Percentiles rank a stretch among this genome's conserved stretches.
phyloP scores from a whole-genome alignment of 176 grass and related monocot species.

The Bothriochloa decipiens region DNA sequence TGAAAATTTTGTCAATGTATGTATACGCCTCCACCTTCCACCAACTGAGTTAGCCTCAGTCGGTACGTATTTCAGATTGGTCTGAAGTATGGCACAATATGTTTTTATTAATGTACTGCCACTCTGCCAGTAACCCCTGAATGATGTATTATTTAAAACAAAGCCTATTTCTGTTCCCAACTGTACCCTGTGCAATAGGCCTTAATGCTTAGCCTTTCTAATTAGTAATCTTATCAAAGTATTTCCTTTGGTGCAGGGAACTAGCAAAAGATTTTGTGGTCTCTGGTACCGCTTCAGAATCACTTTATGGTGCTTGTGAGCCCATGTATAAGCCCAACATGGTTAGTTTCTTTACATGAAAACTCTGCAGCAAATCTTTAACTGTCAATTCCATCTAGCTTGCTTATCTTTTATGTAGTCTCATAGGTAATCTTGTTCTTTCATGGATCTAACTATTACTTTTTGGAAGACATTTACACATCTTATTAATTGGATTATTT shows the following conservation, averaged over 20 bases:
- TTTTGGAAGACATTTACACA: not conserved
- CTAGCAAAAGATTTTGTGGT: slow-evolving; percentile 98
- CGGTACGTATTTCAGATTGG: not conserved
- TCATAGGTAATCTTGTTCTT: not conserved
- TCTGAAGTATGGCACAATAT: not conserved
- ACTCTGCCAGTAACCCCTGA: no score
- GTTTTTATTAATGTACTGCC: not conserved
- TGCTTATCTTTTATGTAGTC: not conserved
- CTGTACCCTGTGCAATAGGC: not conserved
- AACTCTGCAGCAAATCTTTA: slow-evolving; percentile 2
- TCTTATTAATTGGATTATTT: slow-evolving; percentile 17
- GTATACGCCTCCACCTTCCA: not conserved
- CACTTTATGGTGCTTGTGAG: slow-evolving; percentile 90
- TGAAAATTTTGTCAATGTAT: not conserved
- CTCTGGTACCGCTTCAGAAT: slow-evolving; percentile 86
- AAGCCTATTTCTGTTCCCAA: not conserved
- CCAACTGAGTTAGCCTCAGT: not conserved
- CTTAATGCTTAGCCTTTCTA: not conserved
- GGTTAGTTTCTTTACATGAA: slow-evolving; percentile 54
- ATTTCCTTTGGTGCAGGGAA: slow-evolving; percentile 65
- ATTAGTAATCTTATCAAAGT: slow-evolving; percentile 15
- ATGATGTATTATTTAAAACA: not conserved
- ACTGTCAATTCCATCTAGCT: not conserved
- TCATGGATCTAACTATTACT: not conserved
- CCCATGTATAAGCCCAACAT: slow-evolving; percentile 98